Evolutionary conservation across 2,329 filamentous ascomycete genomes (phyloP).

Genomic region (Periglandula ipomoeae): DNA sequence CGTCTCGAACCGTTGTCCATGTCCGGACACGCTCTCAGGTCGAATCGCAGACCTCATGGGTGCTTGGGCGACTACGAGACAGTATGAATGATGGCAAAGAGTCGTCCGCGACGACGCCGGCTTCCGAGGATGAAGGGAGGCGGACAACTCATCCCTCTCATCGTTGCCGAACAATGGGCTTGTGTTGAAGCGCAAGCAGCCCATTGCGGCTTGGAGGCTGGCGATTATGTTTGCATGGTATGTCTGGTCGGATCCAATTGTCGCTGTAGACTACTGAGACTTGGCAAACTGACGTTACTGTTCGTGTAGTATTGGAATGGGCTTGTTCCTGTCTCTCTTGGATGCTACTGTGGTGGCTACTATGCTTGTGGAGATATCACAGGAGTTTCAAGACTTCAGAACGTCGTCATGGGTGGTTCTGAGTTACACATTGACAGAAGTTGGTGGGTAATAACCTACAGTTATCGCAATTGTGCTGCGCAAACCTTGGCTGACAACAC

Average conservation of each 20-base stretch:
- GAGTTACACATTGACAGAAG: constrained; percentile 45
- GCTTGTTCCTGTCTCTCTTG: constrained; percentile 47
- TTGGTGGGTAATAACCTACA: constrained; percentile 31
- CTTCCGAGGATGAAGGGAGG: background rate
- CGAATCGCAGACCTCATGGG: background rate
- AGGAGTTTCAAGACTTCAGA: constrained; percentile 37
- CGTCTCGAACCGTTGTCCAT: background rate
- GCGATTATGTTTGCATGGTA: constrained; percentile 11
- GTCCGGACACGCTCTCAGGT: background rate
- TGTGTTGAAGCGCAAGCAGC: constrained; percentile 10
- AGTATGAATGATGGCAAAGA: background rate
- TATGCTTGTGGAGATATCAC: constrained; percentile 44
- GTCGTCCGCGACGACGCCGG: background rate
- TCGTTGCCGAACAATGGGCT: background rate
- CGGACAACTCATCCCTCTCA: background rate
- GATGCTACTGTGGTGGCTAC: constrained; percentile 53
- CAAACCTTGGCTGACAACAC: background rate
- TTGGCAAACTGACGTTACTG: background rate
- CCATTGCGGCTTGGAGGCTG: constrained; percentile 12
- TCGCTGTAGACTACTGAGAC: background rate
- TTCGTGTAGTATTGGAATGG: constrained; percentile 34
- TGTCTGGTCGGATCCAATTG: background rate
- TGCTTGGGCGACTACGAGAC: background rate
- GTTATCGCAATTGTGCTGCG: background rate
- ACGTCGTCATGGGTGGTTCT: constrained; percentile 45